These are phyloP conservation scores for Zanthoxylum bungeanum DNA, from an alignment of 345 rosid species.

Conservation along the genomic window DNA sequence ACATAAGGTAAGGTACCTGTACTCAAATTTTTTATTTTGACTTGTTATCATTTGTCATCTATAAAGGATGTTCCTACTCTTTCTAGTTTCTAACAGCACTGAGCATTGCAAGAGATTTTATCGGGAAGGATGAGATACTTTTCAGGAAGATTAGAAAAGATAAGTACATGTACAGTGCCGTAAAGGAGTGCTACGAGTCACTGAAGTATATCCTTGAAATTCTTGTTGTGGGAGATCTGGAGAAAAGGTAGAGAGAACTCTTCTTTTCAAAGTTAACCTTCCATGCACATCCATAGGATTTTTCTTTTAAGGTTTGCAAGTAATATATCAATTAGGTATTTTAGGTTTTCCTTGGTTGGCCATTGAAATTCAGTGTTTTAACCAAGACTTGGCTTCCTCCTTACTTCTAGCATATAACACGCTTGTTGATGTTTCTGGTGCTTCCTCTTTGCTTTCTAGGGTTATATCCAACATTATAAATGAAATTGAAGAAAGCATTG, in stretches of 20 bases:
- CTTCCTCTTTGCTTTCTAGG: conserved; percentile 35
- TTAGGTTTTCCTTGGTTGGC: conserved; percentile 6
- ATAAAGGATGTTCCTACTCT: conserved; percentile 33
- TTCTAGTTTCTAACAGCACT: conserved; percentile 75
- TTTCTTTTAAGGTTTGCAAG: conserved; percentile 5
- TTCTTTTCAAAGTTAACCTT: conserved; percentile 3
- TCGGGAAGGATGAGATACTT: conserved; percentile 63
- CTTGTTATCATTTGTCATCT: conserved; percentile 17
- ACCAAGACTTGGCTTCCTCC: background rate
- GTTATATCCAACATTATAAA: conserved; percentile 48
- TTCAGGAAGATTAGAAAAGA: conserved; percentile 70
- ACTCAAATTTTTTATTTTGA: conserved; percentile 1
- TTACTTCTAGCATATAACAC: conserved; percentile 10
- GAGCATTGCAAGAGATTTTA: conserved; percentile 80
- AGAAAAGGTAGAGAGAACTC: conserved; percentile 55
- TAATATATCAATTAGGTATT: background rate
- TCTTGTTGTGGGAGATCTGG: conserved; percentile 75
- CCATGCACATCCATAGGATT: background rate
- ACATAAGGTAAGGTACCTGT: conserved; percentile 55
- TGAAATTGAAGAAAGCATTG: conserved; percentile 77
- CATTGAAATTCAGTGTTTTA: conserved; percentile 3
- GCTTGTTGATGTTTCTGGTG: conserved; percentile 8
- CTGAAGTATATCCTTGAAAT: conserved; percentile 75
- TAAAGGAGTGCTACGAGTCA: conserved; percentile 85
- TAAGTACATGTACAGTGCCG: conserved; percentile 80